A percentile compares a stretch with the other conserved stretches of the same genome.
Conservation (phyloP, 148 eudicot species). For the Amaranthus hypochondriacus region DNA sequence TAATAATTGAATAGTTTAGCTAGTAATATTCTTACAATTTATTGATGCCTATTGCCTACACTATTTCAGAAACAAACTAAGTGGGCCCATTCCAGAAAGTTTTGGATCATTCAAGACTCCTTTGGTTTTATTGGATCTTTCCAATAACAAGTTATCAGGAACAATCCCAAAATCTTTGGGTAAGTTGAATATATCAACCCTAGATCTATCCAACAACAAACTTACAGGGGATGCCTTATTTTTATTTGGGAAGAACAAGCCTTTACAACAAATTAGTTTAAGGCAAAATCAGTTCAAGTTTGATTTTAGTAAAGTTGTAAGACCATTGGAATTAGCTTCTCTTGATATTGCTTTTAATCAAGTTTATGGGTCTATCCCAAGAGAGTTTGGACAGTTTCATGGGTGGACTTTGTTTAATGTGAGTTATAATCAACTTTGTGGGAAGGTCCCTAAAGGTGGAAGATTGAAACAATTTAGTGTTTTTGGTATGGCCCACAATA, state of each 20-base stretch:
- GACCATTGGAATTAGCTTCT: conserved; percentile 18
- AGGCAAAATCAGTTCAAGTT: conserved; percentile 36
- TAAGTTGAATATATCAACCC: conserved; percentile 5
- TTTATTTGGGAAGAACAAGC: conserved; percentile 9
- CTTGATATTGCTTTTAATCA: conserved; percentile 45
- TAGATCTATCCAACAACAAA: conserved; percentile 33
- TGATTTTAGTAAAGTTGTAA: conserved; percentile 31
- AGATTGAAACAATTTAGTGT: conserved; percentile 15
- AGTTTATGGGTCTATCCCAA: conserved; percentile 43
- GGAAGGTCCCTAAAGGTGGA: conserved; percentile 10
- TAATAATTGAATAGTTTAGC: too few species aligned
- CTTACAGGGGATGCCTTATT: conserved; percentile 11
- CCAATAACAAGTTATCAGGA: conserved; percentile 35
- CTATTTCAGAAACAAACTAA: conserved; percentile 27
- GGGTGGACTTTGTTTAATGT: conserved; percentile 33
- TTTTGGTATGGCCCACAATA: conserved; percentile 5
- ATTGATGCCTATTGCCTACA: not conserved
- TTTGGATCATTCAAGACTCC: conserved; percentile 28
- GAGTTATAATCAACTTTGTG: conserved; percentile 38
- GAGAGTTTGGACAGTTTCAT: conserved; percentile 14
- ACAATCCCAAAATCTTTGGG: conserved; percentile 36
- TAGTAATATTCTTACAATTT: too few species aligned
- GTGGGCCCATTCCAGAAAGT: conserved; percentile 35
- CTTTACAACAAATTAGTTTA: not conserved
- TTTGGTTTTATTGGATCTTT: not conserved